These are phyloP conservation scores for Venturia carpophila DNA, from an alignment of 2,329 filamentous ascomycete species.

Conservation along the genomic window DNA sequence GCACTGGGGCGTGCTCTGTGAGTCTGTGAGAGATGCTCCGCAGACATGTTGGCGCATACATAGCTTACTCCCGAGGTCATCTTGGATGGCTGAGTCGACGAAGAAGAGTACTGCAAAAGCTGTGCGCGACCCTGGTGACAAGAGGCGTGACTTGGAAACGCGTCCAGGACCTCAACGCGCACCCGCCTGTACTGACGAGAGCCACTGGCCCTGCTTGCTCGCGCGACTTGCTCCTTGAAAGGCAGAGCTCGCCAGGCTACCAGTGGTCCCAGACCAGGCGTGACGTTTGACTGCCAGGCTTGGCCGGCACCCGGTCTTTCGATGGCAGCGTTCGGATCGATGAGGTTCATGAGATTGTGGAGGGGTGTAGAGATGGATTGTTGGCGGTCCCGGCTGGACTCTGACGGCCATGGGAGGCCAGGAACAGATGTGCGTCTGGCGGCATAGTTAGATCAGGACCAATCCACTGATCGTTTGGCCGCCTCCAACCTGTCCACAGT, in stretches of 20 bases:
- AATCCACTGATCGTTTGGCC: neutral
- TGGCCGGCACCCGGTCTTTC: neutral
- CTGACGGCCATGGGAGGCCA: neutral
- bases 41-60: neutral
- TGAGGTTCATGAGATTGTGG: neutral
- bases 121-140: neutral
- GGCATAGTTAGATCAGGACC: neutral
- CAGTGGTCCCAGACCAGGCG: neutral
- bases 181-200: neutral
- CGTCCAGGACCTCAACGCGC: neutral
- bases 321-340: neutral
- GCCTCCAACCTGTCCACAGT: neutral
- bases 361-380: neutral
- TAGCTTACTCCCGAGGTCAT: too few relatives aligned
- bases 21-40: slow-evolving; percentile 3
- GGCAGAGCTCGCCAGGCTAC: neutral
- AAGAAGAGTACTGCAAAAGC: neutral
- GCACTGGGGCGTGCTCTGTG: neutral
- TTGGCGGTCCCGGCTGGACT: neutral
- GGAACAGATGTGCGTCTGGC: neutral
- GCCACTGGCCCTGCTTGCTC: neutral
- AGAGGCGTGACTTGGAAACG: neutral
- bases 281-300: neutral
- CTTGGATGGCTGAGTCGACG: too few relatives aligned
- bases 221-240: neutral